phyloP scores from a whole-genome alignment of 2,329 filamentous ascomycete species.

The Cyphellophora europaea region DNA sequence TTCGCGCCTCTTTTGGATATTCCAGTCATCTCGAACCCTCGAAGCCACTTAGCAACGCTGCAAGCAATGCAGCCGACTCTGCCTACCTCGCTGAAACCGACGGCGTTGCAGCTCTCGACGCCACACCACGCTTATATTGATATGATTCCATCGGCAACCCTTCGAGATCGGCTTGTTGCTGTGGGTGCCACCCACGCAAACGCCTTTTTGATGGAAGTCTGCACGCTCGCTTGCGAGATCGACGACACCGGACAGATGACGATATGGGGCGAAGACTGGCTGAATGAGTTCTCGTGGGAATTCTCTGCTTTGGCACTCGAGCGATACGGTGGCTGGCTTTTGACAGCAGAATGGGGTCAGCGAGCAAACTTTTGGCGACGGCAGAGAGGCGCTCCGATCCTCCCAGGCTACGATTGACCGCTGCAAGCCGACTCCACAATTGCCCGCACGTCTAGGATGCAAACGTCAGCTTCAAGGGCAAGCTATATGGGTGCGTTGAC shows the following conservation, averaged over 20 bases:
- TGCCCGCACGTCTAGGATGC: too few species aligned
- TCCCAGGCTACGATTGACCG: conserved; percentile 26
- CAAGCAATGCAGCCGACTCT: conserved; percentile 23
- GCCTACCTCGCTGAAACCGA: conserved; percentile 27
- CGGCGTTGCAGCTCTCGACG: conserved; percentile 28
- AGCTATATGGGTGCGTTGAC: too few species aligned
- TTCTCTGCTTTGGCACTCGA: conserved; percentile 30
- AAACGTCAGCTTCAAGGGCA: too few species aligned
- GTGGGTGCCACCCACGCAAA: conserved; percentile 27
- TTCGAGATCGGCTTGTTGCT: conserved; percentile 30
- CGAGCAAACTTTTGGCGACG: conserved; percentile 33
- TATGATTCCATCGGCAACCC: conserved; percentile 29
- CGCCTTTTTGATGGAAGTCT: conserved; percentile 28
- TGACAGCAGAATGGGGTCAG: conserved; percentile 28
- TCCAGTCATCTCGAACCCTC: conserved; percentile 23
- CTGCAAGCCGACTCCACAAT: too few species aligned
- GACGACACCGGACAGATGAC: conserved; percentile 30
- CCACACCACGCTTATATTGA: conserved; percentile 35
- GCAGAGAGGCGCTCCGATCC: conserved; percentile 26
- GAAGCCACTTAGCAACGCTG: conserved; percentile 24
- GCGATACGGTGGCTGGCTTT: conserved; percentile 30
- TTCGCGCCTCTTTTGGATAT: conserved; percentile 29
- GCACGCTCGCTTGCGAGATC: conserved; percentile 25
- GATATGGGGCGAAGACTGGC: conserved; percentile 34
- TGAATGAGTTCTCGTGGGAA: conserved; percentile 35